Percentiles rank a stretch among this genome's conserved stretches.
phyloP scores from a whole-genome alignment of 2,329 filamentous ascomycete species.

The Colletotrichum tabaci region DNA sequence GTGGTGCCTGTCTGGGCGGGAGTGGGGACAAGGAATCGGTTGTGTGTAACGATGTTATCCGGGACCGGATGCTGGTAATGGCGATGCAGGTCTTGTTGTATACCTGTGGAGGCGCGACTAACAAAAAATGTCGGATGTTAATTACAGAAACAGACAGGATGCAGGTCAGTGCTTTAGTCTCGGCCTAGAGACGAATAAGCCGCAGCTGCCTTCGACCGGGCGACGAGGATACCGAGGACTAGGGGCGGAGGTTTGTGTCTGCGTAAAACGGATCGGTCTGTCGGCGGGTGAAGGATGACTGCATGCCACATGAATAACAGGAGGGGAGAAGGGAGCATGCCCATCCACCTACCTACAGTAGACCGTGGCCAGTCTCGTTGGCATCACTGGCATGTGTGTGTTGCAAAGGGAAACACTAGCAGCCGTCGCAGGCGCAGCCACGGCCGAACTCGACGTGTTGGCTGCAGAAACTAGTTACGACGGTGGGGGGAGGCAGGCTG shows the following conservation, averaged over 20 bases:
- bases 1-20: not conserved
- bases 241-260: constrained; percentile 17
- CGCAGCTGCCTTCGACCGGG: constrained; percentile 10
- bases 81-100: not conserved
- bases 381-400: constrained; percentile 29
- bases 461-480: constrained; percentile 20
- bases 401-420: constrained; percentile 29
- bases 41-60: not conserved
- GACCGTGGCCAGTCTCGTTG: not conserved
- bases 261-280: constrained; percentile 1
- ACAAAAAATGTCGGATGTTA: not conserved
- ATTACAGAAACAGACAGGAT: not conserved
- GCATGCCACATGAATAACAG: constrained; percentile 25
- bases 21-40: not conserved
- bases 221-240: not conserved
- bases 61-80: not conserved
- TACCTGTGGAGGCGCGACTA: not conserved
- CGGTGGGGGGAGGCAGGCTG: constrained; percentile 16
- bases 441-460: constrained; percentile 12
- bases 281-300: constrained; percentile 32
- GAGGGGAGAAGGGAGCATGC: constrained; percentile 2
- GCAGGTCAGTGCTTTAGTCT: constrained; percentile 9
- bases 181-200: constrained; percentile 3
- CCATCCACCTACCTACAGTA: constrained; percentile 5
- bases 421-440: constrained; percentile 18